These are phyloP conservation scores for Clonostachys byssicola DNA, from an alignment of 2,329 filamentous ascomycete genomes.

Conservation along the genomic window DNA sequence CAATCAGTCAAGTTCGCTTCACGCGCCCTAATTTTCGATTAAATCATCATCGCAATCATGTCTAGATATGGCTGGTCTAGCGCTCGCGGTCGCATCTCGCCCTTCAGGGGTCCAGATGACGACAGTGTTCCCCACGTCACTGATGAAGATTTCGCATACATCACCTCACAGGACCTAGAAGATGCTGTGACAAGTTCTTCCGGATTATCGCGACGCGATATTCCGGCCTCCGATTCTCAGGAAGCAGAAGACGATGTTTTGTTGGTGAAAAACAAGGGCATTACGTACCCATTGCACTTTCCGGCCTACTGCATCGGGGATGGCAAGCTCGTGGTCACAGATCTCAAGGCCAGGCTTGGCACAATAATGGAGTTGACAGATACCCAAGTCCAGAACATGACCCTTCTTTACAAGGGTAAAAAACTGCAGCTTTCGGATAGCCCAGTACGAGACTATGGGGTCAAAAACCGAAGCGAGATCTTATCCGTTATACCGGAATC, in stretches of 20 bases:
- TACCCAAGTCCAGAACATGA: slow-evolving; percentile 46
- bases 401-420: slow-evolving; percentile 70
- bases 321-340: slow-evolving; percentile 62
- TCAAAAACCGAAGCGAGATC: slow-evolving; percentile 58
- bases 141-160: slow-evolving; percentile 77
- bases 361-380: slow-evolving; percentile 61
- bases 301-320: slow-evolving; percentile 73
- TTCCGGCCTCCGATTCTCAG: slow-evolving; percentile 23
- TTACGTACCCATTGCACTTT: slow-evolving; percentile 67
- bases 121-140: slow-evolving; percentile 54
- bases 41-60: slow-evolving; percentile 34
- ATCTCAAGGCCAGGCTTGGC: slow-evolving; percentile 64
- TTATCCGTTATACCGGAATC: slow-evolving; percentile 37
- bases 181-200: slow-evolving; percentile 25
- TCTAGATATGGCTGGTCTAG: slow-evolving; percentile 48
- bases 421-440: slow-evolving; percentile 61
- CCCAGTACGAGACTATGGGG: slow-evolving; percentile 54
- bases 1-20: too few species aligned
- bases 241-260: slow-evolving; percentile 64
- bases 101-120: slow-evolving; percentile 42
- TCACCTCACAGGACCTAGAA: slow-evolving; percentile 71
- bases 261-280: slow-evolving; percentile 62
- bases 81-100: slow-evolving; percentile 40
- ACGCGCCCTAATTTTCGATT: too few species aligned
- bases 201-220: slow-evolving; percentile 29